Base-by-base conservation (phyloP, 2,329 filamentous ascomycete genomes). In the Botryosphaeria agaves region DNA sequence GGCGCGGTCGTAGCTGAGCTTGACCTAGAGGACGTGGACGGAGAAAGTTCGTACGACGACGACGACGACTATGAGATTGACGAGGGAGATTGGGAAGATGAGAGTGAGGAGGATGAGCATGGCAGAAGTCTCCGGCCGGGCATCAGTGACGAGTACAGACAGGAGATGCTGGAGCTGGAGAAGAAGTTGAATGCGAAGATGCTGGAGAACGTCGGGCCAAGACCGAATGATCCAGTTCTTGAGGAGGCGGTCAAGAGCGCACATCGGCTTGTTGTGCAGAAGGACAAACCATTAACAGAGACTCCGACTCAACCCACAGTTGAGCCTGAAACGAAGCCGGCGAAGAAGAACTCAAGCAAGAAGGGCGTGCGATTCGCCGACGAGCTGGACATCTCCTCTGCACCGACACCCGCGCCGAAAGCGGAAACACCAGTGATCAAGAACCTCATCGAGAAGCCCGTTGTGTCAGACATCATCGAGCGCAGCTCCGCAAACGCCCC, bases 1-100 rank as follows among this genome's bases (percentile, higher is more conserved):
- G 83, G 84, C 3, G 73, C 82, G 21, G 80, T 98, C 3, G 89
- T 98, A 11, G 89, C 89, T 11, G 84, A 95, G 54, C 67, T 98
- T 27, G 72, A 91, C 34, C 53, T 95, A 2, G 82, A 92, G 37
- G 76, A 85, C 35, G 62, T 61, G 12, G 59, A 48, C 17, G 52
- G 49, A 8, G 50, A 51, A 30, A 48, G 54, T 9, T 69, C 63
- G 15, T 60, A 62, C n/a, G 56, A 63, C 12, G 64, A 72, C n/a
- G 62, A 67, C 21, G 60, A 63, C 12, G 53, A 57, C 16, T 55
- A 66, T 28, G 59, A 66, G 21, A 41, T 41, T 9, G 48, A 51
- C 12, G 52, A 59, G 18, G n/a, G n/a, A n/a, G 52, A 56, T 24
- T 51, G 57, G 25, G 51, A 45, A 18, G 39, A 55, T 31, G 52